Base-by-base conservation (phyloP, 148 eudicot genomes). In the Chenopodium berlandieri region DNA sequence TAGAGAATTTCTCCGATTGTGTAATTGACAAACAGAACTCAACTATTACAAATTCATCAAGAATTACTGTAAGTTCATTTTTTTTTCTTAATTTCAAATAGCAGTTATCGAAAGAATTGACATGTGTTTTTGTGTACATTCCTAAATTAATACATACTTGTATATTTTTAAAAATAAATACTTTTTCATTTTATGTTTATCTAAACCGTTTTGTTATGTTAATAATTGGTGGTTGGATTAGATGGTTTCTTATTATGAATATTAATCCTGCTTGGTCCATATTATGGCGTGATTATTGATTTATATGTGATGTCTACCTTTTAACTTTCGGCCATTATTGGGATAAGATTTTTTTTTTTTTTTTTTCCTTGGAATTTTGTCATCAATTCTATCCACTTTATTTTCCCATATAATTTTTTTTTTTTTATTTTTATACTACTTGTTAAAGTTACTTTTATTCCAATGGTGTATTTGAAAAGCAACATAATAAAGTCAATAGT, bases 1-100 rank as follows among this genome's bases (percentile, higher is more conserved):
- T 94, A 82, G 93, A 90, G 37, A 83, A 86, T 37, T 85, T 91
- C 23, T 86, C 91, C 4, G 52, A 85, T 83, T 83, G 91, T 19
- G 68, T 7, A 40, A 40, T 86, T 19, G 88, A 86, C 30, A 91
- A 88, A 71, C 92, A 91, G 7, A 40, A 77, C 17, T 50, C 77
- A 46, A 19, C 71, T 13, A 25, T 56, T 54, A 86, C 74, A 27
- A 91, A 87, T 83, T 89, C 98, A 82, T 89, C 98, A 77, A 87
- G 92, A 85, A 77, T 85, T 76, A 88, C 85, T 7, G 98, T 94
- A 84, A 88, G 93, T 87, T 66, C 27, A 31, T 11, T 11, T 1
- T 23, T 68, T 31, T 2, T 10, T 10, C 58, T 11, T 13, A 14
- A 2, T 50, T 10, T 50, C 14, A 10, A 9, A 9, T 10, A 14